Percentiles rank a stretch among this genome's conserved stretches.
Conservation (phyloP, 2,329 filamentous ascomycete genomes). For the Verticillium klebahnii region DNA sequence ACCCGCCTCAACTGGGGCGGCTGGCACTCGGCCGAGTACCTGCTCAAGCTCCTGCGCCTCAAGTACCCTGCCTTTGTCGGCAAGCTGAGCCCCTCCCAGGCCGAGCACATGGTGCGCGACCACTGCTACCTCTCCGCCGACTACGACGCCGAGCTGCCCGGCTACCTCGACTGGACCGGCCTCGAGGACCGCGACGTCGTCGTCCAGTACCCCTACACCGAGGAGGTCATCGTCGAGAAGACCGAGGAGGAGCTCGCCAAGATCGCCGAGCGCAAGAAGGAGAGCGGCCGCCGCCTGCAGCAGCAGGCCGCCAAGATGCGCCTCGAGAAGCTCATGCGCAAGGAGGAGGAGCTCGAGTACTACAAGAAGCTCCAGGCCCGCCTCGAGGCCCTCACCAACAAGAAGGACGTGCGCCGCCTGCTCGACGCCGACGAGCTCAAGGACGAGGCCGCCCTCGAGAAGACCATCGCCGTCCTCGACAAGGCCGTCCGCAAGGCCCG, state of each 20-base stretch:
- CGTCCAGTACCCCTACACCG: slow-evolving; percentile 89
- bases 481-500: slow-evolving; percentile 83
- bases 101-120: slow-evolving; percentile 79
- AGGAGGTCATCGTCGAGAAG: slow-evolving; percentile 87
- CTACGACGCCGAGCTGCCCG: slow-evolving; percentile 72
- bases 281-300: slow-evolving; percentile 85
- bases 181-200: slow-evolving; percentile 85
- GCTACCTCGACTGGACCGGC: slow-evolving; percentile 85
- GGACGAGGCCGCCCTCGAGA: slow-evolving; percentile 82
- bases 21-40: slow-evolving; percentile 82
- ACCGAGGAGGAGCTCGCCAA: slow-evolving; percentile 87
- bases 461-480: slow-evolving; percentile 82
- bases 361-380: slow-evolving; percentile 77
- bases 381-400: slow-evolving; percentile 65
- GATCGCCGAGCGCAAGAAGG: slow-evolving; percentile 90
- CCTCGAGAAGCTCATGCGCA: slow-evolving; percentile 88
- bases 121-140: slow-evolving; percentile 87
- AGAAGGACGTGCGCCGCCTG: slow-evolving; percentile 84
- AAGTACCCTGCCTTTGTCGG: slow-evolving; percentile 90
- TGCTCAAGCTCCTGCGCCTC: slow-evolving; percentile 80
- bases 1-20: slow-evolving; percentile 94
- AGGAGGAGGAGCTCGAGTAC: slow-evolving; percentile 93
- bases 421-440: slow-evolving; percentile 90
- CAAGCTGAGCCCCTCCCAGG: slow-evolving; percentile 80
- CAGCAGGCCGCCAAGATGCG: slow-evolving; percentile 98